A percentile compares a stretch with the other conserved stretches of the same genome.
Conservation (phyloP, 2,329 filamentous ascomycete species). For the Neurospora sp. region DNA sequence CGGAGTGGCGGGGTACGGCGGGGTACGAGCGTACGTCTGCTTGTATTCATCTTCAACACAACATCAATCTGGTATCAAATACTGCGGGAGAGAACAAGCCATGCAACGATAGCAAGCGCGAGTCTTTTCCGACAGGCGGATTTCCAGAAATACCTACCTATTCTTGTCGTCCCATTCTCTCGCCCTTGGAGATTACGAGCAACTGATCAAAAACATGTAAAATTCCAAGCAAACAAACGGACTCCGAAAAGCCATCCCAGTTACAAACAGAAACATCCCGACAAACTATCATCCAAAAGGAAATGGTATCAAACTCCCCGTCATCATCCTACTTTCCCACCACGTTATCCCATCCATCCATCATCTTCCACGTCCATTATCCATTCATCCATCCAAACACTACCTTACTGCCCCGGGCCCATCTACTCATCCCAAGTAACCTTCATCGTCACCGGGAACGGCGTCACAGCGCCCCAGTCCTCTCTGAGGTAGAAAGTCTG, state of each 20-base stretch:
- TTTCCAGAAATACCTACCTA: no score
- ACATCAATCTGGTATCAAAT: no score
- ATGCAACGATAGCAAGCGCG: no score
- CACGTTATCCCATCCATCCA: no score
- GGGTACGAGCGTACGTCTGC: no score
- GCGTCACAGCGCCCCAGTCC: constrained; percentile 45
- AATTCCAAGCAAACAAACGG: neutral
- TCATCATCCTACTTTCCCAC: neutral
- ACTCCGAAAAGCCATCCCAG: neutral
- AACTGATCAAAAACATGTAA: no score
- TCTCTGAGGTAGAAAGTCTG: constrained; percentile 53
- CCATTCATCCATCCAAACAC: neutral
- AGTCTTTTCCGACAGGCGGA: no score
- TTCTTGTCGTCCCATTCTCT: no score
- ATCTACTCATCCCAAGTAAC: constrained; percentile 35
- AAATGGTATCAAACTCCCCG: neutral
- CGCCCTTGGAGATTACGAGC: no score
- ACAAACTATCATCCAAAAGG: neutral
- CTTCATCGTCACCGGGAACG: constrained; percentile 45
- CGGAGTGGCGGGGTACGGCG: no score
- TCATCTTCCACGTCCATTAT: constrained; percentile 4
- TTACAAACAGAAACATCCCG: neutral
- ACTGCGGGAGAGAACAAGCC: no score
- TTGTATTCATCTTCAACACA: no score
- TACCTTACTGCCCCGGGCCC: neutral